phyloP scores from a whole-genome alignment of 2,329 filamentous ascomycete species.

The Drechslera avenae region DNA sequence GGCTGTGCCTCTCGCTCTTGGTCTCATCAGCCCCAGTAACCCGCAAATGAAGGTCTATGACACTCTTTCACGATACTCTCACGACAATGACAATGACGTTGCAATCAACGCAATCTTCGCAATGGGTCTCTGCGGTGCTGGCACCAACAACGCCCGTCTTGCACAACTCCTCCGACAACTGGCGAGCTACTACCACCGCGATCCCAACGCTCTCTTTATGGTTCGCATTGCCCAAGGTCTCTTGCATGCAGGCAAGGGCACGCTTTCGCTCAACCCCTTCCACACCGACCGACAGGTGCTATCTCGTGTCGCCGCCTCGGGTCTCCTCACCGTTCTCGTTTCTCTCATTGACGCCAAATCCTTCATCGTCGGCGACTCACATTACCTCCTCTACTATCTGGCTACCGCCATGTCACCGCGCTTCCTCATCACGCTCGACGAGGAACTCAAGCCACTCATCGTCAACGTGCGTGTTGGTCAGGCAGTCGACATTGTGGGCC shows the following conservation, averaged over 20 bases:
- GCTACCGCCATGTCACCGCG: slow-evolving; percentile 96
- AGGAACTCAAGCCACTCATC: slow-evolving; percentile 88
- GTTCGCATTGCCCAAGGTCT: slow-evolving; percentile 97
- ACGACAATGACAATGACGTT: slow-evolving; percentile 98
- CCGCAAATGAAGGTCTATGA: slow-evolving; percentile 99
- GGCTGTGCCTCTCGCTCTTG: slow-evolving; percentile 95
- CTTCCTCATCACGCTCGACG: slow-evolving; percentile 94
- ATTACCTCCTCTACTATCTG: slow-evolving; percentile 97
- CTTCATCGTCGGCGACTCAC: slow-evolving; percentile 72
- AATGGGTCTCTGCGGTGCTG: slow-evolving; percentile 95
- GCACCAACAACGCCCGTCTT: slow-evolving; percentile 96
- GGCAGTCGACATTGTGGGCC: slow-evolving; percentile 96
- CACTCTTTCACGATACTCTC: slow-evolving; percentile 93
- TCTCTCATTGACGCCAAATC: slow-evolving; percentile 95
- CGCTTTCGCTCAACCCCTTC: slow-evolving; percentile 95
- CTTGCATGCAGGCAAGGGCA: slow-evolving; percentile 98
- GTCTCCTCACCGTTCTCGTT: slow-evolving; percentile 86
- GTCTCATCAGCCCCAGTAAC: slow-evolving; percentile 94
- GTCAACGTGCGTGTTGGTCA: slow-evolving; percentile 98
- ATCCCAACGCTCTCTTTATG: slow-evolving; percentile 97
- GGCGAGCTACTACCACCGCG: slow-evolving; percentile 96
- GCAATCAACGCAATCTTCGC: slow-evolving; percentile 98
- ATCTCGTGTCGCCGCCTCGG: slow-evolving; percentile 86
- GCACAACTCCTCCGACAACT: slow-evolving; percentile 93
- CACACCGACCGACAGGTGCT: slow-evolving; percentile 97